Evolutionary conservation across 2,329 filamentous ascomycete species (phyloP), one percentile per base, ranked within the genome.

Genomic region (Stagonosporopsis tanaceti): DNA sequence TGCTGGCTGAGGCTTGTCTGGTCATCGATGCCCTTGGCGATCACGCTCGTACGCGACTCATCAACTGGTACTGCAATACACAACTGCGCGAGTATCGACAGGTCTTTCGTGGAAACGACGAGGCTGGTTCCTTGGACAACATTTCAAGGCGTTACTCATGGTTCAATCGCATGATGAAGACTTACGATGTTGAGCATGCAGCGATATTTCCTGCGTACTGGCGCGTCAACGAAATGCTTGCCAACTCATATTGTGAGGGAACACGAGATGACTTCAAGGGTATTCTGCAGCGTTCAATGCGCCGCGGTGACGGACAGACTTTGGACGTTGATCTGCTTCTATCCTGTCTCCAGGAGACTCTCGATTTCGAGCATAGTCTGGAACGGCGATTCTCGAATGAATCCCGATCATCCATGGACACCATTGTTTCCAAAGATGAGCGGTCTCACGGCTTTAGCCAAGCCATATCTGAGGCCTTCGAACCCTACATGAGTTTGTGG

Each of bases 51-150:
- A 85, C 88, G 7, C 84, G 95, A 44, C 80, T 99, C 37, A 85
- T 97, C 71, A 95, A 91, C 11, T 99, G 95, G 95, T 99, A 99
- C 75, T 93, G 96, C 79, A 99, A 99, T 74, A 97, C 95, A 2
- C 92, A 97, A 79, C 81, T 99, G 64, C 87, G 95, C 47, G 95
- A 99, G 79, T 99, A 99, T 74, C 86, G 95, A 50, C 92, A 96
- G 71, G 92, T 99, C 0, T 99, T 99, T 77, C 86, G 93, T 38
- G 94, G 94, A 35, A 98, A 95, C 70, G 95, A 99, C 73, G 95
- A 99, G 64, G 95, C 95, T 5, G 95, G 94, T 6, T 97, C 89
- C 59, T 79, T 99, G 72, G 95, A 99, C 82, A 99, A 99, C 70
- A 99, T 99, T 59, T 92, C 93, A 5, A 85, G 95, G 60, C 84